Percentiles rank a stretch among this genome's conserved stretches.
Conservation (phyloP, 2,329 filamentous ascomycete genomes). For the Bipolaris gigantea region DNA sequence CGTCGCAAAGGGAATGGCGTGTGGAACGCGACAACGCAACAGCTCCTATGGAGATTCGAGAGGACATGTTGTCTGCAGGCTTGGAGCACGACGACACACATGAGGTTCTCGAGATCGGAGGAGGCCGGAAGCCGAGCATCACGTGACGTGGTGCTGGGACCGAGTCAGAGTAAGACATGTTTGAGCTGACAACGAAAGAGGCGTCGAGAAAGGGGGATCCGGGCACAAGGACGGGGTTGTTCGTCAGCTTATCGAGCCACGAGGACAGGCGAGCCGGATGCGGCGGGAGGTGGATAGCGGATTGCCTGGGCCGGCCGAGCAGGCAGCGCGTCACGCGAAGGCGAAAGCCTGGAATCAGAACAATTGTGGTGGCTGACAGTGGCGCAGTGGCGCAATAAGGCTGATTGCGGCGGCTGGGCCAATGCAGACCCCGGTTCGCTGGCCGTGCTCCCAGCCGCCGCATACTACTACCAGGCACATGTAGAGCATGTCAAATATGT, state of each 20-base stretch:
- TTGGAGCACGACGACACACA: background rate
- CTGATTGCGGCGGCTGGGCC: slow-evolving; percentile 5
- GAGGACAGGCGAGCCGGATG: too few relatives aligned
- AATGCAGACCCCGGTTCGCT: slow-evolving; percentile 4
- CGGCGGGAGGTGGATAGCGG: too few relatives aligned
- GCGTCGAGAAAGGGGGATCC: too few relatives aligned
- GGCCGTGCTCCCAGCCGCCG: slow-evolving; percentile 10
- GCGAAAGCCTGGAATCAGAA: background rate
- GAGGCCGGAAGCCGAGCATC: background rate
- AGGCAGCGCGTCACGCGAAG: background rate
- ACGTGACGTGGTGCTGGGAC: background rate
- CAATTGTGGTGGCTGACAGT: slow-evolving; percentile 10
- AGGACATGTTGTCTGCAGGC: background rate
- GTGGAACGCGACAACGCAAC: background rate
- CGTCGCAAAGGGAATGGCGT: slow-evolving; percentile 12
- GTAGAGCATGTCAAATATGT: background rate
- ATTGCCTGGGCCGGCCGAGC: background rate
- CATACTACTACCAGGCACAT: slow-evolving; percentile 1
- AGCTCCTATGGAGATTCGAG: background rate
- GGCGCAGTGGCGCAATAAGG: slow-evolving; percentile 13
- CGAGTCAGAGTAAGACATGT: background rate
- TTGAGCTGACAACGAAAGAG: too few relatives aligned
- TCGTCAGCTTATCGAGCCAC: too few relatives aligned
- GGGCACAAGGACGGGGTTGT: too few relatives aligned
- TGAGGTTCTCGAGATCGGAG: background rate